A percentile compares a stretch with the other conserved stretches of the same genome.
Evolutionary conservation across 768 basidiomycete species (phyloP).

Genomic region (Russula earlei): DNA sequence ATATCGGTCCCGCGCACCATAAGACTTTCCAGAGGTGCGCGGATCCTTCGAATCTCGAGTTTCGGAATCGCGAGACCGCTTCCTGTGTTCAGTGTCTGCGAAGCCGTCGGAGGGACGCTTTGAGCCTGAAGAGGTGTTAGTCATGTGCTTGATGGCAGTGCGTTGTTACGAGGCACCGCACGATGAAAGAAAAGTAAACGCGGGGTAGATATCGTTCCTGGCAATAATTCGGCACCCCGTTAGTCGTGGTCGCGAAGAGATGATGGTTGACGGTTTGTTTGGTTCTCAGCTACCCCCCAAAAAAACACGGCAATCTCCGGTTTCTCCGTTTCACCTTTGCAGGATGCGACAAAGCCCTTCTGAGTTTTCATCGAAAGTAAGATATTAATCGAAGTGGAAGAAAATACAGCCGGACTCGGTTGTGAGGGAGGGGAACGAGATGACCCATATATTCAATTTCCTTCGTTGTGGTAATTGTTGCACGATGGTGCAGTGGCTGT

Average conservation of each 20-base stretch:
- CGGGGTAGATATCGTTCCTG: constrained; percentile 8
- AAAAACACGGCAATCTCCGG: not conserved
- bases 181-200: constrained; percentile 41
- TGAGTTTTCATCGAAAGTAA: not conserved
- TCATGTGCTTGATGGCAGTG: constrained; percentile 40
- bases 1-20: constrained; percentile 27
- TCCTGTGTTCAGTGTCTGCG: constrained; percentile 34
- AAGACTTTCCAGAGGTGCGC: constrained; percentile 31
- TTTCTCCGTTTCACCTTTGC: no score
- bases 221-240: not conserved
- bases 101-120: constrained; percentile 69
- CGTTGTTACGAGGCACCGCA: constrained; percentile 74
- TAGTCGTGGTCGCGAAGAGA: not conserved
- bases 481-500: constrained; percentile 63
- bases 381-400: no score
- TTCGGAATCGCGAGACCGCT: constrained; percentile 48
- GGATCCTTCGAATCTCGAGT: constrained; percentile 64
- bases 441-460: not conserved
- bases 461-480: accelerated
- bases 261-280: constrained; percentile 8
- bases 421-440: no score
- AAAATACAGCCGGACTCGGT: no score
- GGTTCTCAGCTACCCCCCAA: not conserved
- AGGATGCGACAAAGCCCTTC: no score
- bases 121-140: constrained; percentile 77